Evolutionary conservation across 225 moss, liverwort and hornwort genomes (phyloP).

Genomic region (Bryum argenteum): DNA sequence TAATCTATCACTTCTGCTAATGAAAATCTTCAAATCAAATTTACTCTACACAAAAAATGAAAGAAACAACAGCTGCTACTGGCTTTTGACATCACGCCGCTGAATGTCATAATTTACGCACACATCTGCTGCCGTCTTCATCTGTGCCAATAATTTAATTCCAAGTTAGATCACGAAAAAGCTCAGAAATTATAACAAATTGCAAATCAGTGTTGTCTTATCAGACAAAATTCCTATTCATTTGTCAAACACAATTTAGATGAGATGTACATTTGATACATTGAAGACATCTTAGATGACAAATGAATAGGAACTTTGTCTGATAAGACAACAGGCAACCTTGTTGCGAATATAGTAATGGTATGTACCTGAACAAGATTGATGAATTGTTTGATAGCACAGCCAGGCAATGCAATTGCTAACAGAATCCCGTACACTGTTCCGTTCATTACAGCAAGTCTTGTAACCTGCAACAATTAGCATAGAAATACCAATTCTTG

Average conservation of each 20-base stretch:
- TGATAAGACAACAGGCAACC: too few relatives aligned
- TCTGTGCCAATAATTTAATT: conserved; percentile 37
- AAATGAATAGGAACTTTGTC: too few relatives aligned
- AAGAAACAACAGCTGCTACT: conserved; percentile 22
- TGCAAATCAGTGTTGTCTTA: too few relatives aligned
- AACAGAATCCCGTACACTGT: conserved; percentile 54
- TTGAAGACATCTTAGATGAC: too few relatives aligned
- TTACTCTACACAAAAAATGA: conserved; percentile 20
- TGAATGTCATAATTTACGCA: conserved; percentile 63
- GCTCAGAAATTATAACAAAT: too few relatives aligned
- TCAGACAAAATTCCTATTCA: too few relatives aligned
- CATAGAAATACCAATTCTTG: too few relatives aligned
- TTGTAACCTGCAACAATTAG: conserved; percentile 55
- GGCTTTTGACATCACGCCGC: conserved; percentile 40
- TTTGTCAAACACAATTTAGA: too few relatives aligned
- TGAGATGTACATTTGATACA: too few relatives aligned
- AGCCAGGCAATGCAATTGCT: conserved; percentile 80
- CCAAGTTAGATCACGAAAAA: background rate
- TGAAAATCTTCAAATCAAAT: conserved; percentile 21
- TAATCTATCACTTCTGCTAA: background rate
- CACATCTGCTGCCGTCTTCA: conserved; percentile 65
- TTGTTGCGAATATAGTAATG: too few relatives aligned
- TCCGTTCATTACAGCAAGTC: conserved; percentile 50
- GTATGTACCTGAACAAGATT: conserved; percentile 81
- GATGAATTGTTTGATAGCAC: conserved; percentile 83